Percentiles rank a stretch among this genome's conserved stretches.
These are phyloP conservation scores for Colletotrichum sublineola DNA, from an alignment of 2,329 filamentous ascomycete species.

Conservation along the genomic window DNA sequence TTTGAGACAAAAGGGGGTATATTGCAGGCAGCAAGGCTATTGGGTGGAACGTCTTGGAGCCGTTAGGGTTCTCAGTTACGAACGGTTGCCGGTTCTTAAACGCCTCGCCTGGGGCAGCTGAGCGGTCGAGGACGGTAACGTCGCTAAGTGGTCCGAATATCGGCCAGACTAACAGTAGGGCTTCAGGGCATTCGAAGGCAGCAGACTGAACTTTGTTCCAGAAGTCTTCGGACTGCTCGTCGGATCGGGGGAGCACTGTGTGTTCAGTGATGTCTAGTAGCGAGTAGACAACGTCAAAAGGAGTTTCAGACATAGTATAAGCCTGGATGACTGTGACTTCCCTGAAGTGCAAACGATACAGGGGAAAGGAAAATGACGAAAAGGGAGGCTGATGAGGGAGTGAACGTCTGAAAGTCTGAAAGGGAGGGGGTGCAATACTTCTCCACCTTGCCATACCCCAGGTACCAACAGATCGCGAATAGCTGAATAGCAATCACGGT, in stretches of 20 bases:
- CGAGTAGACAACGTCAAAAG: conserved; percentile 8
- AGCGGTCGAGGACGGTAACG: conserved; percentile 12
- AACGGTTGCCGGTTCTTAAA: conserved; percentile 9
- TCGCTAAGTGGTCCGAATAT: conserved; percentile 6
- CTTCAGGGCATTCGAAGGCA: background rate
- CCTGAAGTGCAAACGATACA: background rate
- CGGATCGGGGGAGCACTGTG: conserved; percentile 11
- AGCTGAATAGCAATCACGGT: background rate
- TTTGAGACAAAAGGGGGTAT: conserved; percentile 14
- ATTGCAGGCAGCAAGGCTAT: conserved; percentile 10
- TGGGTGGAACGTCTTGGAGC: conserved; percentile 5
- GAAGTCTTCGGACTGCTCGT: conserved; percentile 9
- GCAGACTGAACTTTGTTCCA: conserved; percentile 13
- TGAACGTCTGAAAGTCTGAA: background rate
- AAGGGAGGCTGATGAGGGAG: background rate
- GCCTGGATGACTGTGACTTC: background rate
- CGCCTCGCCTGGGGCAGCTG: conserved; percentile 1
- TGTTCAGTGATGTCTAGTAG: conserved; percentile 7
- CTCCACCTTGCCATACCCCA: background rate
- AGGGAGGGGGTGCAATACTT: background rate
- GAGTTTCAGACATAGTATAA: background rate
- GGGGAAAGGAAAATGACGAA: background rate
- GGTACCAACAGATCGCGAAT: background rate
- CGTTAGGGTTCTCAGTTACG: background rate
- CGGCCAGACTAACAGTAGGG: conserved; percentile 15